phyloP scores from a whole-genome alignment of 805 yeast species.

The Hanseniaspora taiwanica region DNA sequence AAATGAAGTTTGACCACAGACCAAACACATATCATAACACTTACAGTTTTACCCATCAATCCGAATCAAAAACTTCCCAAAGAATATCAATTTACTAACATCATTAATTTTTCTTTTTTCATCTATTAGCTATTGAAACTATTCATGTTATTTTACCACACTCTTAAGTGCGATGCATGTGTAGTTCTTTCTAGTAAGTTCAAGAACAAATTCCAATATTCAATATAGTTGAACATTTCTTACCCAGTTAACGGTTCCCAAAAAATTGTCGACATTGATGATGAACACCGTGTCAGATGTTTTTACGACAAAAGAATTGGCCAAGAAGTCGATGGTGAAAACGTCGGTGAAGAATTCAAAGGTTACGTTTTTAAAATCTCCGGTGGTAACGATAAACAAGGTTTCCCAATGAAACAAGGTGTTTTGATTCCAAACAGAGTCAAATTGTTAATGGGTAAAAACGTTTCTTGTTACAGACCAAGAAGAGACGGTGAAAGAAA shows the following conservation, averaged over 20 bases:
- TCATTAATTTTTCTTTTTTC: too few species aligned
- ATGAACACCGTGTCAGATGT: conserved; percentile 96
- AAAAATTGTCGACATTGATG: conserved; percentile 95
- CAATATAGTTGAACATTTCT: conserved; percentile 83
- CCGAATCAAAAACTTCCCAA: too few species aligned
- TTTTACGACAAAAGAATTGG: conserved; percentile 99
- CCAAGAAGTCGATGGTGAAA: conserved; percentile 98
- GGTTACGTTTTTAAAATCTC: conserved; percentile 98
- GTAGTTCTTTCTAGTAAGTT: too few species aligned
- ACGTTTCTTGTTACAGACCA: conserved; percentile 98
- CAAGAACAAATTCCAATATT: background rate
- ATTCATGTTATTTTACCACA: too few species aligned
- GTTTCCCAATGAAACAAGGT: conserved; percentile 99
- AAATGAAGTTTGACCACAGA: too few species aligned
- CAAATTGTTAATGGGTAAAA: conserved; percentile 84
- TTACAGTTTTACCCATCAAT: too few species aligned
- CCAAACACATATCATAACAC: too few species aligned
- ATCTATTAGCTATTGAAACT: too few species aligned
- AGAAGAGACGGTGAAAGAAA: conserved; percentile 99
- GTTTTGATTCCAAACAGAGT: conserved; percentile 99
- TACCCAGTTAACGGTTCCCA: conserved; percentile 99
- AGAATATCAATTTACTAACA: too few species aligned
- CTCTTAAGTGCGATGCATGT: too few species aligned
- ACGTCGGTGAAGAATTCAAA: conserved; percentile 97
- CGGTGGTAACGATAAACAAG: conserved; percentile 99